A percentile compares a stretch with the other conserved stretches of the same genome.
These are phyloP conservation scores for Fusarium graminum DNA, from an alignment of 2,329 filamentous ascomycete genomes.

Conservation along the genomic window DNA sequence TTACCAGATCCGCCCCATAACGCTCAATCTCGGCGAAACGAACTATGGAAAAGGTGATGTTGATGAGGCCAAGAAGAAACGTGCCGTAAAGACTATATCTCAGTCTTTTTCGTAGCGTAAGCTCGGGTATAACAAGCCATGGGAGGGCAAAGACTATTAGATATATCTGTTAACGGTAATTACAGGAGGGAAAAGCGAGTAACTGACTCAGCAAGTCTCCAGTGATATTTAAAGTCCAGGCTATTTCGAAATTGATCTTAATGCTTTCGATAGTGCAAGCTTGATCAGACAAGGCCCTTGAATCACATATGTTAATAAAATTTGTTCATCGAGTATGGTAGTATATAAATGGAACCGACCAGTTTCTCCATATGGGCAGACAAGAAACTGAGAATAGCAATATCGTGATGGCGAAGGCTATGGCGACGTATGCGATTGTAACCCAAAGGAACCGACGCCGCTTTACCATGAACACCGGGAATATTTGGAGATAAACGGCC, in stretches of 20 bases:
- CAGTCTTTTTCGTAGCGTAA: conserved; percentile 10
- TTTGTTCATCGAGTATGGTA: too few species aligned
- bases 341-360: conserved; percentile 1
- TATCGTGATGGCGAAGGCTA: neutral
- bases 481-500: conserved; percentile 24
- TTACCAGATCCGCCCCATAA: conserved; percentile 3
- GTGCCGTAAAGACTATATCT: conserved; percentile 26
- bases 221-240: conserved; percentile 20
- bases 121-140: conserved; percentile 27
- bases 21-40: conserved; percentile 10
- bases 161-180: neutral
- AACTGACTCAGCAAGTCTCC: conserved; percentile 24
- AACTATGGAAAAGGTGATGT: conserved; percentile 16
- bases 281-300: conserved; percentile 3
- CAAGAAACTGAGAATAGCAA: conserved; percentile 4
- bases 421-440: conserved; percentile 7
- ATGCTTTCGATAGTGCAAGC: neutral
- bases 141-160: conserved; percentile 25
- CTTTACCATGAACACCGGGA: conserved; percentile 28
- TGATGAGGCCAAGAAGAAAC: conserved; percentile 26
- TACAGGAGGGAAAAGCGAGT: rapidly evolving
- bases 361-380: conserved; percentile 15
- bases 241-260: conserved; percentile 5
- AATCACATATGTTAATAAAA: neutral
- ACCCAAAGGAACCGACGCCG: conserved; percentile 26